These are phyloP conservation scores for Arthroderma sp. DNA, from an alignment of 2,329 filamentous ascomycete species.

Conservation along the genomic window DNA sequence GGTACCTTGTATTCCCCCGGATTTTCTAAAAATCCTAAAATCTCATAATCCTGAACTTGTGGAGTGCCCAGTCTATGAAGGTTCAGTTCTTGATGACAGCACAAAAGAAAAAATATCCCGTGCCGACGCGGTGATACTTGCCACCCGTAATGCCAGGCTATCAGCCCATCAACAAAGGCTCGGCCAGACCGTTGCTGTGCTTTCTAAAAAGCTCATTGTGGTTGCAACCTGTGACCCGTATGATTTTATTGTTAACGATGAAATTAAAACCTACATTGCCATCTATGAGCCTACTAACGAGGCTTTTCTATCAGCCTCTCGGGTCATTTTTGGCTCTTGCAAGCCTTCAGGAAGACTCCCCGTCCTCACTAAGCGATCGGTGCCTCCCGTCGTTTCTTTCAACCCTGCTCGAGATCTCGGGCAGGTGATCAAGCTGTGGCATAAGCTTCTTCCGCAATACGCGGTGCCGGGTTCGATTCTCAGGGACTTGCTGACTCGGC, in stretches of 20 bases:
- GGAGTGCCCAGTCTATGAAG: slow-evolving; percentile 23
- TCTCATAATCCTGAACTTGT: slow-evolving; percentile 15
- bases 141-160: slow-evolving; percentile 27
- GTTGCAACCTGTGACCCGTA: slow-evolving; percentile 33
- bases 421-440: slow-evolving; percentile 7
- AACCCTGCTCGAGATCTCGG: slow-evolving; percentile 3
- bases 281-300: slow-evolving; percentile 33
- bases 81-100: slow-evolving; percentile 18
- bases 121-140: slow-evolving; percentile 29
- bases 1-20: slow-evolving; percentile 19
- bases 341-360: slow-evolving; percentile 23
- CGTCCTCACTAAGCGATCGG: slow-evolving; percentile 15
- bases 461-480: slow-evolving; percentile 4
- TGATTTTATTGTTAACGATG: slow-evolving; percentile 27
- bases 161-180: slow-evolving; percentile 25
- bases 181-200: slow-evolving; percentile 20
- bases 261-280: slow-evolving; percentile 29
- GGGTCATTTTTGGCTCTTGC: slow-evolving; percentile 26
- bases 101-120: slow-evolving; percentile 20
- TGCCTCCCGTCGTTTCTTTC: slow-evolving; percentile 7
- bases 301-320: slow-evolving; percentile 27
- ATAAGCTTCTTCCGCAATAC: slow-evolving; percentile 8
- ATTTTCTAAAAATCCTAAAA: slow-evolving; percentile 23
- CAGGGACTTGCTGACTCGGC: slow-evolving; percentile 4
- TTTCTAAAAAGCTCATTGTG: slow-evolving; percentile 21